Conservation (phyloP, 2,329 filamentous ascomycete genomes). For the Aureobasidium sp. region DNA sequence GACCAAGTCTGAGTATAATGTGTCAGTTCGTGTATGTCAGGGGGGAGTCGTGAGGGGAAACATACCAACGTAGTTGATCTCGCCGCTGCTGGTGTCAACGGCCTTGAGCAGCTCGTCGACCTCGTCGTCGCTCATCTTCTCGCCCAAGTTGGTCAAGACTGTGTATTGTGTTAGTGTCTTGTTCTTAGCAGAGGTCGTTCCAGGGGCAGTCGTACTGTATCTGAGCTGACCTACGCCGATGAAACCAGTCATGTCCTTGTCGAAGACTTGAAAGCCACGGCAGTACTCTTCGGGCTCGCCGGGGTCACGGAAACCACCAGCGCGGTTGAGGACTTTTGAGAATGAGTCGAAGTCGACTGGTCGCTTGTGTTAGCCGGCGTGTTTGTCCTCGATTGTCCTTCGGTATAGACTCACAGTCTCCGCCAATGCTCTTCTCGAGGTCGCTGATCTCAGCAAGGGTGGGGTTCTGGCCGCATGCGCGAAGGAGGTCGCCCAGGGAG, state of each 20-base stretch:
- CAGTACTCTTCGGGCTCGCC: constrained; percentile 98
- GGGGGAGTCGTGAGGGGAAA: constrained; percentile 6
- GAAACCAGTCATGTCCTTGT: constrained; percentile 97
- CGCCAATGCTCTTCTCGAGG: constrained; percentile 79
- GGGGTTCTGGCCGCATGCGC: constrained; percentile 96
- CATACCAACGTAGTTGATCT: constrained; percentile 95
- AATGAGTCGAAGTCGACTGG: constrained; percentile 97
- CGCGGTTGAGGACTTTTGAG: constrained; percentile 91
- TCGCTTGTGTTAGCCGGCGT: background rate
- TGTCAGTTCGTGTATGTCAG: background rate
- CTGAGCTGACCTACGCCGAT: constrained; percentile 96
- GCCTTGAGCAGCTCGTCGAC: constrained; percentile 98
- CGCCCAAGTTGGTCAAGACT: constrained; percentile 91
- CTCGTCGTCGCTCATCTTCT: constrained; percentile 99
- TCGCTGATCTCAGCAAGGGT: constrained; percentile 88
- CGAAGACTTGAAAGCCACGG: constrained; percentile 97
- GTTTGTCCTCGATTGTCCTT: background rate
- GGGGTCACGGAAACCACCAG: constrained; percentile 94
- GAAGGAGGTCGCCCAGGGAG: constrained; percentile 83
- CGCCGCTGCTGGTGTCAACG: constrained; percentile 88
- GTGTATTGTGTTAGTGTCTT: background rate
- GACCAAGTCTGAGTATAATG: constrained; percentile 26
- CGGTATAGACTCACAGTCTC: constrained; percentile 70
- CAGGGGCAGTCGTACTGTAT: constrained; percentile 50
- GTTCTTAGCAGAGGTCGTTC: background rate